A percentile compares a stretch with the other conserved stretches of the same genome.
These are phyloP conservation scores for Leptographium lundbergii DNA, from an alignment of 2,329 filamentous ascomycete genomes.

Conservation along the genomic window DNA sequence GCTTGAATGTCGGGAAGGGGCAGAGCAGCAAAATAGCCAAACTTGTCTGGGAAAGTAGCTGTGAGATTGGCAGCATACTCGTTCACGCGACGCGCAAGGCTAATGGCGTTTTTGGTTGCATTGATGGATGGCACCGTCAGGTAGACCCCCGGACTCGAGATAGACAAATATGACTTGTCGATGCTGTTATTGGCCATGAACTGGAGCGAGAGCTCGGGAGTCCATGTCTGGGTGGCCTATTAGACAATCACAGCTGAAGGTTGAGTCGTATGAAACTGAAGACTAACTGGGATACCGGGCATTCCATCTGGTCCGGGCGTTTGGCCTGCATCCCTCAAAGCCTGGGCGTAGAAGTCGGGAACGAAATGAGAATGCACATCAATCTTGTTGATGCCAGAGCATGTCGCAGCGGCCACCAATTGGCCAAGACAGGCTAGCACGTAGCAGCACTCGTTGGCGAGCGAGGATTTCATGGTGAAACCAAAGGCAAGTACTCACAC, in stretches of 20 bases:
- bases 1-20: conserved; percentile 36
- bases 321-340: conserved; percentile 13
- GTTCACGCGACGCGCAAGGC: conserved; percentile 13
- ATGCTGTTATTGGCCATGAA: conserved; percentile 14
- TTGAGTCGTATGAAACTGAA: background rate
- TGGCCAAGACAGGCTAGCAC: background rate
- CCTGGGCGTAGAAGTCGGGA: conserved; percentile 15
- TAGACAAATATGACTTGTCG: conserved; percentile 13
- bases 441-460: background rate
- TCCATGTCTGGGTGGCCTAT: background rate
- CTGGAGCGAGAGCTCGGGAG: conserved; percentile 8
- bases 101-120: conserved; percentile 11
- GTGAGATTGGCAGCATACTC: conserved; percentile 13
- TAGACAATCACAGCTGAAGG: background rate
- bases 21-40: conserved; percentile 41
- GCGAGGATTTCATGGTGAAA: background rate
- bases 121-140: conserved; percentile 12
- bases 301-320: conserved; percentile 15
- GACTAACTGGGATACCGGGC: conserved; percentile 14
- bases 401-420: background rate
- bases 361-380: conserved; percentile 15
- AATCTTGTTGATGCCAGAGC: conserved; percentile 8
- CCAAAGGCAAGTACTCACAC: too few relatives aligned
- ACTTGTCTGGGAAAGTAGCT: conserved; percentile 12
- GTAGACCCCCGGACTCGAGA: conserved; percentile 16